Conservation (phyloP, 2,329 filamentous ascomycete genomes). For the Cercospora nicotianae region DNA sequence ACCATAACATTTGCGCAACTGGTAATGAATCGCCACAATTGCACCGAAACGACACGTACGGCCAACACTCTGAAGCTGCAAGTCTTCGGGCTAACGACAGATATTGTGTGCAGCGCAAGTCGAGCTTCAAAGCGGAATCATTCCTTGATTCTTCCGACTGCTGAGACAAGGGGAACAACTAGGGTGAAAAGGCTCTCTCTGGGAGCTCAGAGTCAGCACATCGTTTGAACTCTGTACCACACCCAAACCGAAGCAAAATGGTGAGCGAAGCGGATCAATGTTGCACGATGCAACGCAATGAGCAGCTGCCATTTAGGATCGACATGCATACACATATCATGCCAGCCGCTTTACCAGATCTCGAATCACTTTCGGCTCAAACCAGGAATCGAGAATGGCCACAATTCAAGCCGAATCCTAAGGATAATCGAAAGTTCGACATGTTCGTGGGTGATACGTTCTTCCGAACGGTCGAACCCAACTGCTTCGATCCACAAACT, state of each 20-base stretch:
- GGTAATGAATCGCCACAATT: not conserved
- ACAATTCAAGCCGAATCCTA: constrained; percentile 5
- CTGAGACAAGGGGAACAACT: not conserved
- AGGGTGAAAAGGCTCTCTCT: not conserved
- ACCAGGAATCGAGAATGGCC: constrained; percentile 11
- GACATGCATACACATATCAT: constrained; percentile 22
- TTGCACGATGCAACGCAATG: not conserved
- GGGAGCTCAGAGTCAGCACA: not conserved
- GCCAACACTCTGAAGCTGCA: not conserved
- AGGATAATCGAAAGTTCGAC: constrained; percentile 13
- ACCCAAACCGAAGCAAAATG: not conserved
- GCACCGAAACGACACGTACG: not conserved
- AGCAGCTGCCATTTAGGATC: constrained; percentile 7
- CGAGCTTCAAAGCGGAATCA: not conserved
- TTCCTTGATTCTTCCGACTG: not conserved
- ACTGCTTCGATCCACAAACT: constrained; percentile 18
- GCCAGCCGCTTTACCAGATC: constrained; percentile 15
- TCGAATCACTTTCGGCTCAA: not conserved
- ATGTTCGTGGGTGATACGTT: constrained; percentile 20
- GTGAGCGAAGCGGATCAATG: not conserved
- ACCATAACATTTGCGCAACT: not conserved
- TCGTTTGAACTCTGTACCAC: not conserved
- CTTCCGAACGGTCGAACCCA: constrained; percentile 19
- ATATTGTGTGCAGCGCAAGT: not conserved
- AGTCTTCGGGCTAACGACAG: not conserved